Percentiles rank a stretch among this genome's conserved stretches.
phyloP scores from a whole-genome alignment of 129 eudicot species.

The Chrysanthemum makinoi region DNA sequence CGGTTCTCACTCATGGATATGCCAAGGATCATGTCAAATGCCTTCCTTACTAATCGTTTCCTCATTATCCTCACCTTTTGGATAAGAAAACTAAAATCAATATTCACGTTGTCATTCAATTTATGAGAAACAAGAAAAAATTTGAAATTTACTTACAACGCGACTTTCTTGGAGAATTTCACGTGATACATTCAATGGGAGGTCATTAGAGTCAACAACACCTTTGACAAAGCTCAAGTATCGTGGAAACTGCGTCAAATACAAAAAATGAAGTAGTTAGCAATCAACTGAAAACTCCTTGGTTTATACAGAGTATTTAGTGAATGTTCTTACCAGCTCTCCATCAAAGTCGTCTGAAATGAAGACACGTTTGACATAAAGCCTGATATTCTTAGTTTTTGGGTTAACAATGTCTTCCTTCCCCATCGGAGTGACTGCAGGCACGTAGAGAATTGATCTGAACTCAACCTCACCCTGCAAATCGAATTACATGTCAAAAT shows the following conservation, averaged over 20 bases:
- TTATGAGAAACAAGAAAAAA: not conserved
- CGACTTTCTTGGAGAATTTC: slow-evolving; percentile 99
- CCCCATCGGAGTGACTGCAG: slow-evolving; percentile 68
- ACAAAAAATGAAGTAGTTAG: slow-evolving; percentile 2
- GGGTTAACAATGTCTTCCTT: slow-evolving; percentile 78
- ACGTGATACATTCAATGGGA: slow-evolving; percentile 93
- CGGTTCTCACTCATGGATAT: slow-evolving; percentile 78
- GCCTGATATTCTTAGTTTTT: slow-evolving; percentile 91
- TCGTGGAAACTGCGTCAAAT: slow-evolving; percentile 68
- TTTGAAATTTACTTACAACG: slow-evolving; percentile 55
- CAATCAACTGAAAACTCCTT: slow-evolving; percentile 1
- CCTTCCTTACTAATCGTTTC: slow-evolving; percentile 88
- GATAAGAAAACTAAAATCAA: not conserved
- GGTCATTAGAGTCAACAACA: slow-evolving; percentile 95
- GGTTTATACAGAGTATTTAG: not conserved
- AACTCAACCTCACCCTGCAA: slow-evolving; percentile 95
- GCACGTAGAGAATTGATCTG: slow-evolving; percentile 85
- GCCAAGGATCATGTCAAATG: slow-evolving; percentile 95
- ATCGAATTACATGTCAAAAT: not conserved
- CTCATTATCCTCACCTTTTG: slow-evolving; percentile 87
- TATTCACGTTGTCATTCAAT: not conserved
- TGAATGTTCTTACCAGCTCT: slow-evolving; percentile 62
- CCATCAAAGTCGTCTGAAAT: slow-evolving; percentile 98
- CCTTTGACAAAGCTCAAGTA: slow-evolving; percentile 92
- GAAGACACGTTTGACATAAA: slow-evolving; percentile 89